phyloP scores from a whole-genome alignment of 768 basidiomycete genomes.

The Coprinopsis sp. region DNA sequence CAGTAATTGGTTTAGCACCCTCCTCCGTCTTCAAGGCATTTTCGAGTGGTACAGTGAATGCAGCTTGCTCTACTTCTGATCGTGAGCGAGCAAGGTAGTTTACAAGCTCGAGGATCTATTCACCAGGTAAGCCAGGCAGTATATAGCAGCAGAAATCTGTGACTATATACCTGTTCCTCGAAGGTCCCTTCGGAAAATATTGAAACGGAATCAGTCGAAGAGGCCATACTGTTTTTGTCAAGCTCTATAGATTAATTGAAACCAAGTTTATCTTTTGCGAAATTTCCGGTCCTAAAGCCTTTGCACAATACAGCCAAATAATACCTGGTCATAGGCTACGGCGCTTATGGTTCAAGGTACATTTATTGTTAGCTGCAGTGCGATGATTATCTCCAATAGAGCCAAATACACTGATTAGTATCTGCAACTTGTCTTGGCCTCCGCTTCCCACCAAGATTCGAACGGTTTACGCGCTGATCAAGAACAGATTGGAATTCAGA shows the following conservation, averaged over 20 bases:
- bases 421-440: too few species aligned
- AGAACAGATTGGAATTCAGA: too few species aligned
- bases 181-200: conserved; percentile 88
- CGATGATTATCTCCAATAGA: too few species aligned
- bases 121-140: conserved; percentile 14
- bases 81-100: conserved; percentile 64
- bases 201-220: conserved; percentile 65
- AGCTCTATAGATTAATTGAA: conserved; percentile 6
- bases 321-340: too few species aligned
- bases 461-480: too few species aligned
- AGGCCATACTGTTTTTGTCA: conserved; percentile 53
- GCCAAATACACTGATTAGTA: too few species aligned
- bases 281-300: conserved; percentile 27
- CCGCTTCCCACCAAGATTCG: too few species aligned
- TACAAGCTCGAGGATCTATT: conserved; percentile 72
- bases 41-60: conserved; percentile 63
- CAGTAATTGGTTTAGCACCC: conserved; percentile 46
- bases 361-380: too few species aligned
- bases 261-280: conserved; percentile 23
- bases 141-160: neutral
- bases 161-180: conserved; percentile 66
- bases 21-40: conserved; percentile 49
- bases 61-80: conserved; percentile 63
- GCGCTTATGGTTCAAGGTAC: too few species aligned
- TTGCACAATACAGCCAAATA: conserved; percentile 35